Evolutionary conservation across 805 yeast species (phyloP), one percentile per base, ranked within the genome.

Genomic region (Pichia pseudocactophila): DNA sequence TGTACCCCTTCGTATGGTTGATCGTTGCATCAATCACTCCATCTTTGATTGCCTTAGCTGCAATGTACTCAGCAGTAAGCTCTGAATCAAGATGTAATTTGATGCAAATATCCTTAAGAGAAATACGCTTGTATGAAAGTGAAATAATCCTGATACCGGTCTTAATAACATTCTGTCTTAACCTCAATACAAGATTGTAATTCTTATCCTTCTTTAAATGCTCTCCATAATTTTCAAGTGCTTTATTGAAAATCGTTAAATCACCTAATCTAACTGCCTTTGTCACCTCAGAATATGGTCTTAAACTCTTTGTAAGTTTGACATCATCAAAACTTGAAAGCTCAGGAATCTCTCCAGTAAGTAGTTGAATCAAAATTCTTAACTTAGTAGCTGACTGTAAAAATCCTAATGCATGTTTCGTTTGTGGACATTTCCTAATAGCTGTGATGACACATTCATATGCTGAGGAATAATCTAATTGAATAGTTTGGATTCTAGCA

Each of bases 261-360:
- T 92, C 96, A 49, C 99, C 99, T 30, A 79, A 69, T 57, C 90
- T 82, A 16, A 92, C 98, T 16, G 97, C 96, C 54, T 83, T 80
- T 16, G 96, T 82, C 35, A 92, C 82, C 45, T 80, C 82, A 51
- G 84, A 78, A 60, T 92, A 92, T 27, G 97, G 96, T 47, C 69
- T 72, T 46, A 88, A 70, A 3, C 83, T 71, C 39, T 70, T 69
- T 50, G 76, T 78, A 55, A 78, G 65, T 36, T 68, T 65, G 13
- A 75, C 65, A 55, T 84, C 82, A 52, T 77, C 76, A 70, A 92
- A 92, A 30, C 76, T 74, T 38, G 87, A 72, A 50, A 94, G 70
- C 55, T 87, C 96, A 15, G 98, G 98, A 51, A 92, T 82, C 54
- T 92, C 98, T 45, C 99, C 98, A 77, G 90, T 89, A 54, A 92